A percentile compares a stretch with the other conserved stretches of the same genome.
Conservation (phyloP, 805 yeast genomes). For the Lipomyces kockii region DNA sequence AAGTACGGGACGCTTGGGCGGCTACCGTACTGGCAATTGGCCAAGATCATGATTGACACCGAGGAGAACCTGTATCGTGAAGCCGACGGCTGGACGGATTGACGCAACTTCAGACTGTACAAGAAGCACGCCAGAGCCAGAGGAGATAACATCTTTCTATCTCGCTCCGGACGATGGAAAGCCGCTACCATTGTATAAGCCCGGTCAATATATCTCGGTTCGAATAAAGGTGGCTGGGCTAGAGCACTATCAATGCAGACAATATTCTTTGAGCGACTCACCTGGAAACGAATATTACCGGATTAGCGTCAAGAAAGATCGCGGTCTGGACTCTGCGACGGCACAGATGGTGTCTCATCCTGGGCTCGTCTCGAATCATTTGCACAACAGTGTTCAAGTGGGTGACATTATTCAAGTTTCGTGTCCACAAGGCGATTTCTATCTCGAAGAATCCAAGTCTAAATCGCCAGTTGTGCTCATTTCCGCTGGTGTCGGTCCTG, state of each 20-base stretch:
- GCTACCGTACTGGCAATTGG: conserved; percentile 68
- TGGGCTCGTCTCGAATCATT: conserved; percentile 9
- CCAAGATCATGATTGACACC: conserved; percentile 60
- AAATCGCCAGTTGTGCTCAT: neutral
- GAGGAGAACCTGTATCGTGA: conserved; percentile 55
- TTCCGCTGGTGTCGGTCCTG: conserved; percentile 20
- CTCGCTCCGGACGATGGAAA: conserved; percentile 54
- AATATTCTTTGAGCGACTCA: conserved; percentile 11
- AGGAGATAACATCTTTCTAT: conserved; percentile 56
- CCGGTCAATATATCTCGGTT: conserved; percentile 54
- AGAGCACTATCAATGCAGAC: conserved; percentile 3
- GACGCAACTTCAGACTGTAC: conserved; percentile 56
- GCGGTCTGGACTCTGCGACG: neutral
- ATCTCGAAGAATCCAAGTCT: neutral
- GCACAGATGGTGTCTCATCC: neutral
- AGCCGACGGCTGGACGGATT: conserved; percentile 60
- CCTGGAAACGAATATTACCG: conserved; percentile 10
- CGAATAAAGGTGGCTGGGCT: conserved; percentile 2
- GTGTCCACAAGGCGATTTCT: conserved; percentile 5
- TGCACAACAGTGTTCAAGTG: conserved; percentile 10
- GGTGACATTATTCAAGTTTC: conserved; percentile 9
- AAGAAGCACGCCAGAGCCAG: conserved; percentile 52
- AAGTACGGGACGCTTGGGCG: conserved; percentile 65
- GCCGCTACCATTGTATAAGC: conserved; percentile 40
- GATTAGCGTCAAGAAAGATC: conserved; percentile 7